phyloP scores from a whole-genome alignment of 495 filamentous ascomycete genomes.

The Penicillium psychrofluorescens region DNA sequence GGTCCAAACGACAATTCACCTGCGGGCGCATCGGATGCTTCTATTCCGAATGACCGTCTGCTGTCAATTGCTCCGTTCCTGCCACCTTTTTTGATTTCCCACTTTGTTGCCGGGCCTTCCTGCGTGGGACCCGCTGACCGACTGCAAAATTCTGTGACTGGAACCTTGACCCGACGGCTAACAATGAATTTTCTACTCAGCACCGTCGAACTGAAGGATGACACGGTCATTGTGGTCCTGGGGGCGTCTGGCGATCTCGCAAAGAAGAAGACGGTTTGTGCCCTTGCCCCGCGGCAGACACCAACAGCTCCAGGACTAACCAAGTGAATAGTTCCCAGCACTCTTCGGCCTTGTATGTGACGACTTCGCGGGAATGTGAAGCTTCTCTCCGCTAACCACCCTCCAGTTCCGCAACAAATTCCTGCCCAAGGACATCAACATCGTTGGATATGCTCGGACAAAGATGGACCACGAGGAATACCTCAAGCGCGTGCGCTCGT shows the following conservation, averaged over 20 bases:
- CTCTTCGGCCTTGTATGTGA: conserved; percentile 90
- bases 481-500: conserved; percentile 85
- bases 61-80: not conserved
- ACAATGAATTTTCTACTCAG: conserved; percentile 39
- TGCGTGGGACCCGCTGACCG: not conserved
- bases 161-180: conserved; percentile 7
- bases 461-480: conserved; percentile 99
- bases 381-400: conserved; percentile 15
- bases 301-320: conserved; percentile 22
- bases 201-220: conserved; percentile 91
- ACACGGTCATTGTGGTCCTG: conserved; percentile 95
- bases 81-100: too few species aligned
- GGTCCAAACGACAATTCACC: not conserved
- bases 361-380: not conserved
- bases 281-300: conserved; percentile 2
- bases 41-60: not conserved
- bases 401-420: conserved; percentile 92
- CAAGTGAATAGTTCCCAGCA: conserved; percentile 71
- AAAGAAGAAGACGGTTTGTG: conserved; percentile 96
- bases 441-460: conserved; percentile 97
- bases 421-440: conserved; percentile 93
- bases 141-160: conserved; percentile 12
- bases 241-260: conserved; percentile 96
- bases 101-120: too few species aligned
- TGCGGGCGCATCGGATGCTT: not conserved